Evolutionary conservation across 176 grass and related monocot genomes (phyloP).

Genomic region (Phragmites australis): DNA sequence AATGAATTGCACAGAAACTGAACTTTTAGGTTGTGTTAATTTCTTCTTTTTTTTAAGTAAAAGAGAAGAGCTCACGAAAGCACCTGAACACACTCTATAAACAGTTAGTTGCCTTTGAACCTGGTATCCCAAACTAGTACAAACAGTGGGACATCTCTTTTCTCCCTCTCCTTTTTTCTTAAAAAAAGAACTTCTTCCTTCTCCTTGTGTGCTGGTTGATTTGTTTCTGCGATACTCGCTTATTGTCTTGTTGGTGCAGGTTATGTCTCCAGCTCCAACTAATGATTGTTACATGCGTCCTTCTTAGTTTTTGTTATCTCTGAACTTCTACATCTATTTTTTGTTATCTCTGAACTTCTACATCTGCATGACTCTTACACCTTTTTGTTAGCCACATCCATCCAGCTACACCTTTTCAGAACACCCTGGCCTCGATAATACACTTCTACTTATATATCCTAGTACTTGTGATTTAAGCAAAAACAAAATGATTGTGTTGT

Average conservation of each 20-base stretch:
- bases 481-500: too few relatives aligned
- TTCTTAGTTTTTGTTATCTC: background rate
- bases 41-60: background rate
- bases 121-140: background rate
- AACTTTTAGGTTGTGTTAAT: too few relatives aligned
- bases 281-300: background rate
- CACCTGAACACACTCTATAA: background rate
- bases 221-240: background rate
- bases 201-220: too few relatives aligned
- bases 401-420: conserved; percentile 24
- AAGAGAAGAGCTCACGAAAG: too few relatives aligned
- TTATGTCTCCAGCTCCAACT: background rate
- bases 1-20: background rate
- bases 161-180: background rate
- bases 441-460: background rate
- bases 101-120: background rate
- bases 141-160: background rate
- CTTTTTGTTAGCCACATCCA: background rate
- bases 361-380: too few relatives aligned
- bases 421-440: conserved; percentile 22
- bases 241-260: background rate
- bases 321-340: background rate
- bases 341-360: too few relatives aligned
- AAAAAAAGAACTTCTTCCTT: too few relatives aligned
- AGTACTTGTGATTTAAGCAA: background rate